Evolutionary conservation across 2,329 filamentous ascomycete species (phyloP).

Genomic region (Cordyceps tenuipes): DNA sequence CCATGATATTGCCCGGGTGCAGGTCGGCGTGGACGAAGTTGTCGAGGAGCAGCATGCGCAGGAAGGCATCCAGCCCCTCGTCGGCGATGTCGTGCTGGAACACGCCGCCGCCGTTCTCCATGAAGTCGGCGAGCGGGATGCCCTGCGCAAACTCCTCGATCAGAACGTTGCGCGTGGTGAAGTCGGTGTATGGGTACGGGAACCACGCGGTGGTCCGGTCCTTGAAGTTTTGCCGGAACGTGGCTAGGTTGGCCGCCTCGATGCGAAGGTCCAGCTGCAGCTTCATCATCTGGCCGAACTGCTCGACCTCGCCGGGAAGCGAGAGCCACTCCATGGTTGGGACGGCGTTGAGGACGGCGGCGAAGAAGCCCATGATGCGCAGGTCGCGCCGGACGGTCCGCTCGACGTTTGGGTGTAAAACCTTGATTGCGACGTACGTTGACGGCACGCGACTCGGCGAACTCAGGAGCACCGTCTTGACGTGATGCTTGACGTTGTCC

Average conservation of each 20-base stretch:
- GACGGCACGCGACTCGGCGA: constrained; percentile 80
- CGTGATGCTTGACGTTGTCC: constrained; percentile 66
- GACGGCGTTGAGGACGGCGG: constrained; percentile 70
- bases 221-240: constrained; percentile 86
- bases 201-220: constrained; percentile 91
- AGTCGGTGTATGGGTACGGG: constrained; percentile 85
- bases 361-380: constrained; percentile 90
- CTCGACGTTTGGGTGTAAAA: constrained; percentile 87
- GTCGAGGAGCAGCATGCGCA: constrained; percentile 93
- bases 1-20: constrained; percentile 98
- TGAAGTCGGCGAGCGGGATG: constrained; percentile 81
- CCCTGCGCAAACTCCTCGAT: constrained; percentile 95
- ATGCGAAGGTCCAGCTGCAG: constrained; percentile 94
- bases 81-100: constrained; percentile 93
- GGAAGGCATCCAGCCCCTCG: constrained; percentile 88
- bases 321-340: constrained; percentile 97
- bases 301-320: constrained; percentile 82
- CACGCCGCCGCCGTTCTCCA: constrained; percentile 83
- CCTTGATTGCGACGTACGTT: constrained; percentile 89
- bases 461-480: constrained; percentile 80
- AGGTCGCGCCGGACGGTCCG: constrained; percentile 83
- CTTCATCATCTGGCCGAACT: constrained; percentile 98
- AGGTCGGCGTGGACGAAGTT: constrained; percentile 97
- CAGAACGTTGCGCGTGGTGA: constrained; percentile 83
- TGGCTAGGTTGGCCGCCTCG: constrained; percentile 80